Evolutionary conservation across 2,329 filamentous ascomycete species (phyloP).

Genomic region (Diplodia intermedia): DNA sequence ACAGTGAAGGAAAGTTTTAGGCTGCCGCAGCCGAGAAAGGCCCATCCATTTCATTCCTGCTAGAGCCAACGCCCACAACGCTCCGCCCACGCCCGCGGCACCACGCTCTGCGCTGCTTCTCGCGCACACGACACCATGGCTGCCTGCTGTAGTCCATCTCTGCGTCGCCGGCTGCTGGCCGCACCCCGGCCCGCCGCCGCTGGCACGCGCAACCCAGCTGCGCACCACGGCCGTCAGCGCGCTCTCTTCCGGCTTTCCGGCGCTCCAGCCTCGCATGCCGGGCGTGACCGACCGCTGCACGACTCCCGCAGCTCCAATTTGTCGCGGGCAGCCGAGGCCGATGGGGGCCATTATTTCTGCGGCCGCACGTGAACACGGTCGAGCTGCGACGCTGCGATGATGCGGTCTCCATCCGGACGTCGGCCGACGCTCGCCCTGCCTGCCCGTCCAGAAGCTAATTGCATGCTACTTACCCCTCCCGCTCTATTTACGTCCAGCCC

Average conservation of each 20-base stretch:
- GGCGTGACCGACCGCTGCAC: constrained; percentile 23
- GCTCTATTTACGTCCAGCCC: constrained; percentile 18
- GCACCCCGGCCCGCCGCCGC: constrained; percentile 13
- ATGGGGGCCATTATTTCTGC: constrained; percentile 16
- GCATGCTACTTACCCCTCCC: constrained; percentile 10
- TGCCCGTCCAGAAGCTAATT: neutral
- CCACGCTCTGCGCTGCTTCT: neutral
- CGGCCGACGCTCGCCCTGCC: constrained; percentile 10
- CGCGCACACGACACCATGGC: neutral
- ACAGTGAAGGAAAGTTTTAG: constrained; percentile 30
- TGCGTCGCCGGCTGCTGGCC: neutral
- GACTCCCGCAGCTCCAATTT: constrained; percentile 18
- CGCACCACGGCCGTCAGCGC: constrained; percentile 20
- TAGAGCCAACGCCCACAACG: constrained; percentile 18
- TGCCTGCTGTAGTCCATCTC: neutral
- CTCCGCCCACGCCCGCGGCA: constrained; percentile 19
- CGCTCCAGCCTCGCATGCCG: constrained; percentile 19
- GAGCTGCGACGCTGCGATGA: constrained; percentile 6
- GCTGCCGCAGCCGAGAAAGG: constrained; percentile 12
- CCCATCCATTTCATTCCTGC: neutral
- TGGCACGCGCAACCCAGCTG: neutral
- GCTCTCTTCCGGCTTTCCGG: constrained; percentile 29
- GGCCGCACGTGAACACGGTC: constrained; percentile 26
- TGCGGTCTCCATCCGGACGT: constrained; percentile 9
- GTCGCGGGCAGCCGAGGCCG: constrained; percentile 27